phyloP scores from a whole-genome alignment of 257 asterid genomes.

The Capsicum chinense region DNA sequence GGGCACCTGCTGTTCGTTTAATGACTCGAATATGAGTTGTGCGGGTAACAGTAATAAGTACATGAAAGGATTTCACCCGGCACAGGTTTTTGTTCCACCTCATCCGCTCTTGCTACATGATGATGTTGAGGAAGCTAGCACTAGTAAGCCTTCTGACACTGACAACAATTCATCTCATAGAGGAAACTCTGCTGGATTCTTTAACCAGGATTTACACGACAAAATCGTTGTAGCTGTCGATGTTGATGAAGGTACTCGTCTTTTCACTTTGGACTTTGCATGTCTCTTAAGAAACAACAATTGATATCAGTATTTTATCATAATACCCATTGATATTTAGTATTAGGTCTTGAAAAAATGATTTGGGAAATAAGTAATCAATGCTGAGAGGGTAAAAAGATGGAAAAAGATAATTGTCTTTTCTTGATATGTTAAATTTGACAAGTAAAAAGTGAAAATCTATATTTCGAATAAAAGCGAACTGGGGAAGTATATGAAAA shows the following conservation, averaged over 20 bases:
- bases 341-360: too few relatives aligned
- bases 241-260: conserved; percentile 71
- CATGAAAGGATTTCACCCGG: conserved; percentile 40
- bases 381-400: too few relatives aligned
- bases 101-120: conserved; percentile 45
- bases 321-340: too few relatives aligned
- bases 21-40: conserved; percentile 27
- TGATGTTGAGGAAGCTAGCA: conserved; percentile 45
- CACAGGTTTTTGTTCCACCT: conserved; percentile 46
- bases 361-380: too few relatives aligned
- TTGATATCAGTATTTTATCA: too few relatives aligned
- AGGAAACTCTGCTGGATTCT: conserved; percentile 29
- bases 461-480: too few relatives aligned
- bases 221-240: conserved; percentile 36
- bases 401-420: too few relatives aligned
- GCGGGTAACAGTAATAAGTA: conserved; percentile 31
- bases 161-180: not conserved
- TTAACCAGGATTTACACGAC: not conserved
- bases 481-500: too few relatives aligned
- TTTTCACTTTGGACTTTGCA: too few relatives aligned
- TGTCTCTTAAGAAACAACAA: too few relatives aligned
- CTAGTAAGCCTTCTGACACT: not conserved
- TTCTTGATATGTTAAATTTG: too few relatives aligned
- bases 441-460: too few relatives aligned
- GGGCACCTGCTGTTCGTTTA: conserved; percentile 41